A percentile compares a stretch with the other conserved stretches of the same genome.
These are phyloP conservation scores for Carex kokanica DNA, from an alignment of 176 grass and related monocot species.

Conservation along the genomic window DNA sequence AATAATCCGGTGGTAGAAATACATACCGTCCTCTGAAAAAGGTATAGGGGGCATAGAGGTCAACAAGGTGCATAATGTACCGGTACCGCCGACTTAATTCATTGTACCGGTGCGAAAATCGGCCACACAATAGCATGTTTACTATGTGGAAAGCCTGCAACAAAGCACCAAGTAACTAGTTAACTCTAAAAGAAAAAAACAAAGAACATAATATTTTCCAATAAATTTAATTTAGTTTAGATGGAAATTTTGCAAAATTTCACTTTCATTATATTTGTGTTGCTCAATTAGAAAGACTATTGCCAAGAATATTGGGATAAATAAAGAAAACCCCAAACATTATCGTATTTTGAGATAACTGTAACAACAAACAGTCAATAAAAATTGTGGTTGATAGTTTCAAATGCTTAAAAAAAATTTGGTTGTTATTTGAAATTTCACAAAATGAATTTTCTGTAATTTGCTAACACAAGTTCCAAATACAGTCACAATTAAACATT, in stretches of 20 bases:
- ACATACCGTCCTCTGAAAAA: conserved; percentile 49
- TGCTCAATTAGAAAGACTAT: not conserved
- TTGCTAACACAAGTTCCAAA: not conserved
- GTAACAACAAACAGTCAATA: too few species aligned
- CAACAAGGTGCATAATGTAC: conserved; percentile 55
- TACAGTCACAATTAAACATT: not conserved
- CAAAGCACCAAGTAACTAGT: not conserved
- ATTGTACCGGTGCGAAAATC: conserved; percentile 5
- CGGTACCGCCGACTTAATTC: conserved; percentile 36
- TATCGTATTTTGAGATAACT: not conserved
- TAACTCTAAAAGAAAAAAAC: not conserved
- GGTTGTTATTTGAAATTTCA: not conserved
- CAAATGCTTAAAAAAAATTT: not conserved
- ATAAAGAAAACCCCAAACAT: not conserved
- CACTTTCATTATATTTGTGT: not conserved
- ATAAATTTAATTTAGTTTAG: not conserved
- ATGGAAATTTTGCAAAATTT: not conserved
- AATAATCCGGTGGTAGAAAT: not conserved
- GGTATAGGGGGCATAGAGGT: conserved; percentile 53
- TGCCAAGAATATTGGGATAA: too few species aligned
- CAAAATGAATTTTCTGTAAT: not conserved
- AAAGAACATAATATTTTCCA: too few species aligned
- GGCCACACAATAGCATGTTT: conserved; percentile 16
- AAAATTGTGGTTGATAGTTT: not conserved
- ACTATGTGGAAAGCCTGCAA: conserved; percentile 36